A percentile compares a stretch with the other conserved stretches of the same genome.
These are phyloP conservation scores for Galium porrigens DNA, from an alignment of 305 asterid species.

Conservation along the genomic window DNA sequence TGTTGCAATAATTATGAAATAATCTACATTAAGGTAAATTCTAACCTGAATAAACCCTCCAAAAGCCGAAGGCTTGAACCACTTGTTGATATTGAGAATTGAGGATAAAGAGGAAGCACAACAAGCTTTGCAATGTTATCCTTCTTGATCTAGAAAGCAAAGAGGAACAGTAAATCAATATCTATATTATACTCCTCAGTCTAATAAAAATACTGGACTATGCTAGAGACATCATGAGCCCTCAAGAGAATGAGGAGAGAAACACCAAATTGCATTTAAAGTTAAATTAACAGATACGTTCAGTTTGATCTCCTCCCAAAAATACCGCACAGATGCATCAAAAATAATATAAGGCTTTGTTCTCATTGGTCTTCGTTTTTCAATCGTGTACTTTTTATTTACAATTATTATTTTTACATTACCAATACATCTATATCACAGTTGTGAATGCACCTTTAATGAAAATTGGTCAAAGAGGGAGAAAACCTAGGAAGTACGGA, in stretches of 20 bases:
- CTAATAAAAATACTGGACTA: not conserved
- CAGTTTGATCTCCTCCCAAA: too few species aligned
- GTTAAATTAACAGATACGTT: not conserved
- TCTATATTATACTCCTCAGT: not conserved
- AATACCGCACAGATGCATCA: too few species aligned
- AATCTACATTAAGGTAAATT: not conserved
- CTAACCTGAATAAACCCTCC: constrained; percentile 82
- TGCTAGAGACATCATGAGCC: not conserved
- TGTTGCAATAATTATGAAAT: constrained; percentile 8
- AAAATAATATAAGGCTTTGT: too few species aligned
- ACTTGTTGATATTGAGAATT: constrained; percentile 96
- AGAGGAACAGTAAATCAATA: constrained; percentile 7
- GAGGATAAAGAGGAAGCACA: constrained; percentile 96
- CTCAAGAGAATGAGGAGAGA: not conserved
- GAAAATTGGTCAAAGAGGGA: too few species aligned
- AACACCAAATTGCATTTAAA: not conserved
- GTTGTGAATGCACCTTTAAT: not conserved
- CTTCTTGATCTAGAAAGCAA: constrained; percentile 48
- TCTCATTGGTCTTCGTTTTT: too few species aligned
- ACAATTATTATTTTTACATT: too few species aligned
- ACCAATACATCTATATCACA: not conserved
- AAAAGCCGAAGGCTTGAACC: constrained; percentile 95
- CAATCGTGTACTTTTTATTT: too few species aligned
- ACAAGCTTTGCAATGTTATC: constrained; percentile 81
- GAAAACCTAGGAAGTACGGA: not conserved